Evolutionary conservation across 1,284 basidiomycete species (phyloP), one percentile per base, ranked within the genome.

Genomic region (Cutaneotrichosporon sp.): DNA sequence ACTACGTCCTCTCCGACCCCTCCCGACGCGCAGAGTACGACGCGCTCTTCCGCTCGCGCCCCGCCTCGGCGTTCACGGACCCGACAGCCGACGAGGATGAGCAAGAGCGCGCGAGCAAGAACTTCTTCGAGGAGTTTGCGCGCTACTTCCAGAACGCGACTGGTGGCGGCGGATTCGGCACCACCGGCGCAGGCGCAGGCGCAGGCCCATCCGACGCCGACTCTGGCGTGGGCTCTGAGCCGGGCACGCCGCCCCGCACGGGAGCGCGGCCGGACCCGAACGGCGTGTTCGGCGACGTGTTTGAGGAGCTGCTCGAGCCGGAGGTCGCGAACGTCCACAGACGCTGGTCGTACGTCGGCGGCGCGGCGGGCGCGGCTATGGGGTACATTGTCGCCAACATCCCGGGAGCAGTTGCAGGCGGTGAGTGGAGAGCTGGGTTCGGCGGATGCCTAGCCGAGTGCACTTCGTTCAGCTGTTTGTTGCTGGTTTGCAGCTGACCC

Each of bases 301-400:
- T 95, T 67, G 92, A 93, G 66, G 92, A 94, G 81, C 90, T 91
- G 67, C 72, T 80, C 42, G 78, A 78, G 29, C 79, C 79, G 9
- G 79, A 80, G 56, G 77, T 80, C 14, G 72, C 74, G 1, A 74
- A 77, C 62, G 74, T 77, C 29, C 62, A 74, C 27, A 72, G 76
- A 13, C 77, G 70, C 66, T 81, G 77, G 76, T 71, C 72, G 0
- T 78, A 72, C 65, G 66, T 90, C 0, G 93, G 93, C 34, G 86
- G 90, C 11, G 83, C 86, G 1, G 77, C 79, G 1, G 82, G 82
- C 4, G 80, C 77, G 1, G 89, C 88, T 5, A 58, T 95, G 24
- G 92, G 93, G 10, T 93, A 92, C 79, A 92, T 97, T 62, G 82
- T 93, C 36, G 92, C 87, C 27, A 97, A 95, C 73, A 73, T 95